Percentiles rank a stretch among this genome's conserved stretches.
Evolutionary conservation across 2,329 filamentous ascomycete genomes (phyloP).

Genomic region (Aspergillus sp.): DNA sequence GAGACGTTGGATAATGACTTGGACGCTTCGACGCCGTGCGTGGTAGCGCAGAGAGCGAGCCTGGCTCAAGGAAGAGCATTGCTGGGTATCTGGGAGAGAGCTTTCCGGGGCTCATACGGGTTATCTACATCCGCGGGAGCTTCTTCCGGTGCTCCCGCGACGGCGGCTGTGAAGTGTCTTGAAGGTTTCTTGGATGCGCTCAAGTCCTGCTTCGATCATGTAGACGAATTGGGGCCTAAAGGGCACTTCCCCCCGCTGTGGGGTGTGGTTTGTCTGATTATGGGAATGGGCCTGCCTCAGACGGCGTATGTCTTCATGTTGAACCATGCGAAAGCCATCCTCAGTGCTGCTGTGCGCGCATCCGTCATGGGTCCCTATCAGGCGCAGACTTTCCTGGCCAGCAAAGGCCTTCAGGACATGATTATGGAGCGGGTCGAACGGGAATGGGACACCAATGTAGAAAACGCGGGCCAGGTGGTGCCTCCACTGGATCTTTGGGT

Average conservation of each 20-base stretch:
- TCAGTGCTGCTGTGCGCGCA: constrained; percentile 55
- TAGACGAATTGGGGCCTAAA: constrained; percentile 30
- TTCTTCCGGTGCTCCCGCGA: constrained; percentile 12
- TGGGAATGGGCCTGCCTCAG: constrained; percentile 46
- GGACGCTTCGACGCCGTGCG: constrained; percentile 55
- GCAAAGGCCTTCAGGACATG: constrained; percentile 43
- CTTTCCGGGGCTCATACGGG: constrained; percentile 35
- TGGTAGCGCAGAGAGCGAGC: constrained; percentile 54
- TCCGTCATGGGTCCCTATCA: constrained; percentile 60
- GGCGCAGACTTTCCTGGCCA: constrained; percentile 52
- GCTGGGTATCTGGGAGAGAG: constrained; percentile 52
- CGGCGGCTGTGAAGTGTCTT: constrained; percentile 19
- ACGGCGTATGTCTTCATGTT: constrained; percentile 55
- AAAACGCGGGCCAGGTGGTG: constrained; percentile 53
- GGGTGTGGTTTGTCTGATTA: constrained; percentile 47
- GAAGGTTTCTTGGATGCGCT: constrained; percentile 32
- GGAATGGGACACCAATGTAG: constrained; percentile 42
- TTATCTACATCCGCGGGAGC: constrained; percentile 18
- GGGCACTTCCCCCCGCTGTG: constrained; percentile 56
- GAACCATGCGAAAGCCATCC: constrained; percentile 55
- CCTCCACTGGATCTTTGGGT: constrained; percentile 57
- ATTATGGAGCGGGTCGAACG: constrained; percentile 43
- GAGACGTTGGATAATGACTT: constrained; percentile 53
- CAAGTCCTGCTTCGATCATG: constrained; percentile 24
- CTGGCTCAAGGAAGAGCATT: constrained; percentile 53